phyloP scores from a whole-genome alignment of 2,329 filamentous ascomycete genomes.

The Exserohilum rostratum region DNA sequence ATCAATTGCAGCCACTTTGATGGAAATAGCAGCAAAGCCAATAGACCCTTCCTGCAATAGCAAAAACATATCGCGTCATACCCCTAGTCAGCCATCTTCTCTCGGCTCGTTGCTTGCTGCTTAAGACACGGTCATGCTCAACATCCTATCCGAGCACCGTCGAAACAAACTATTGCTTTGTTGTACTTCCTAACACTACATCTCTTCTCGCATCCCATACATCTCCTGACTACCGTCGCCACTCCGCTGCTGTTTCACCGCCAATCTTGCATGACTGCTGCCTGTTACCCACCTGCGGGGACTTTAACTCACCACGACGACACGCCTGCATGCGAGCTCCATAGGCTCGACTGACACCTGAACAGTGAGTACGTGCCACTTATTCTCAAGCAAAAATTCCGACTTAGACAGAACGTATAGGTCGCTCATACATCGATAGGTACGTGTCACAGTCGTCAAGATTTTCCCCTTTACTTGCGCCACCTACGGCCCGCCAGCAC shows the following conservation, averaged over 20 bases:
- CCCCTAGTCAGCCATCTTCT: not conserved
- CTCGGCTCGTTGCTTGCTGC: not conserved
- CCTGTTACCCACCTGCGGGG: not conserved
- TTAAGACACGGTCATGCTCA: not conserved
- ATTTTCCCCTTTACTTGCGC: slow-evolving; percentile 19
- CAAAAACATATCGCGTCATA: not conserved
- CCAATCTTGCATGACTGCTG: not conserved
- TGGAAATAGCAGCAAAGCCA: not conserved
- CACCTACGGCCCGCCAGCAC: slow-evolving; percentile 13
- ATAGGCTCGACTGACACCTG: not conserved
- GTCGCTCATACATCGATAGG: not conserved
- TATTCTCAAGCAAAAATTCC: not conserved
- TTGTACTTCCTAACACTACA: not conserved
- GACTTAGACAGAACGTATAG: not conserved
- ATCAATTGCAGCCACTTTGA: not conserved
- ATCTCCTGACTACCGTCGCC: not conserved
- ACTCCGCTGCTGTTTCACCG: not conserved
- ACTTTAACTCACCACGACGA: not conserved
- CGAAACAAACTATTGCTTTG: not conserved
- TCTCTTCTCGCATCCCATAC: not conserved
- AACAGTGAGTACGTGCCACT: slow-evolving; percentile 1
- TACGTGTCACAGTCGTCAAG: slow-evolving; percentile 10
- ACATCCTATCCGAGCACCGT: slow-evolving; percentile 13
- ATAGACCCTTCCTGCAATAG: not conserved
- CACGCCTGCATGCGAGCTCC: not conserved